phyloP scores from a whole-genome alignment of 139 green algal species.

The Tetradesmus obliquus region DNA sequence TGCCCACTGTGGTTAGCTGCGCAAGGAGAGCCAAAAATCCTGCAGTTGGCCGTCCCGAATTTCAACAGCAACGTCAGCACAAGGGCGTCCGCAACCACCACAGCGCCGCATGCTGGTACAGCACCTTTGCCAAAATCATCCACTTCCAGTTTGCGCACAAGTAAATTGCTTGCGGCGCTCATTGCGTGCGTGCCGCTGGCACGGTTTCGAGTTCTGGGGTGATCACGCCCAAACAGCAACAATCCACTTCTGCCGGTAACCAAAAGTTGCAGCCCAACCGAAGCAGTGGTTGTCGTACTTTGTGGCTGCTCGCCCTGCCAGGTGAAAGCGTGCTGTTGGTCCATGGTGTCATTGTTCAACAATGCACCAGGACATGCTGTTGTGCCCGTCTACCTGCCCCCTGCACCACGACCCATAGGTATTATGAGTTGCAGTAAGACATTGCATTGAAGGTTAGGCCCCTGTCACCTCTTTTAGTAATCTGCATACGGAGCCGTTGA shows the following conservation, averaged over 20 bases:
- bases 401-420: neutral
- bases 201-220: neutral
- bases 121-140: slow-evolving; percentile 57
- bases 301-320: too few species aligned
- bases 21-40: slow-evolving; percentile 82
- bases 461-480: neutral
- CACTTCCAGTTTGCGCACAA: slow-evolving; percentile 46
- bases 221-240: neutral
- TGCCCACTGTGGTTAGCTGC: slow-evolving; percentile 85
- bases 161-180: neutral
- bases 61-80: neutral
- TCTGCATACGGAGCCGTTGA: neutral
- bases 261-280: too few species aligned
- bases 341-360: too few species aligned
- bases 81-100: neutral
- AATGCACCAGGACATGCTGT: neutral
- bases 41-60: slow-evolving; percentile 41
- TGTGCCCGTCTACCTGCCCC: neutral
- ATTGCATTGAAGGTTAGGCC: too few species aligned
- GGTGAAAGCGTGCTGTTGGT: too few species aligned
- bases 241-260: too few species aligned
- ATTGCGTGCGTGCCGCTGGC: neutral
- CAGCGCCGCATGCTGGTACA: neutral
- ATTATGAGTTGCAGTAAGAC: neutral
- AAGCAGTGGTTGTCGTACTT: too few species aligned